Evolutionary conservation across 331 rosid genomes (phyloP), one percentile per base, ranked within the genome.

Genomic region (Acacia pycnantha): DNA sequence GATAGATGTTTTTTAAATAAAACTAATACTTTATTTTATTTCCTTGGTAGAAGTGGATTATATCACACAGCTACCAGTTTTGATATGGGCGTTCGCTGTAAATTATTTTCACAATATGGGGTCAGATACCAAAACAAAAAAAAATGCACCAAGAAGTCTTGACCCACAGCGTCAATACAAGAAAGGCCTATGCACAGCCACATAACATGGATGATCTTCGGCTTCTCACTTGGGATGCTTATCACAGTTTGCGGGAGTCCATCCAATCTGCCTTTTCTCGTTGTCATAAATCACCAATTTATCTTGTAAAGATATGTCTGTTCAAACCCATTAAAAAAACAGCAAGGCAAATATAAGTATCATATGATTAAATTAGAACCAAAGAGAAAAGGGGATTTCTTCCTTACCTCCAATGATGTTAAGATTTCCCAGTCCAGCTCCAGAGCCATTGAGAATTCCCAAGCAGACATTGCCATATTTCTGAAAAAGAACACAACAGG

Each of bases 201-300:
- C 27, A 12, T 53, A 33, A 78, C 58, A 22, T 21, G 41, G 82
- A 77, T 19, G 82, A 78, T n/a, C 77, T 59, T 82, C 73, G 81
- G 41, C 16, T 79, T 61, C 79, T 65, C 46, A 71, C 81, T 85
- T 83, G 29, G 88, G 83, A 81, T 15, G 76, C 73, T 79, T 79
- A 26, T 75, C 78, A 59, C 97, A 93, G n/a, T 87, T 82, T 40
- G 78, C 80, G 43, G 90, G 19, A 33, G 26, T 77, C 97, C 97
- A 93, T 78, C 96, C 96, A 85, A 90, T 87, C 73, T 75, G 90
- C 54, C 43, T 81, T 31, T 85, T 88, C 80, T 93, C 97, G 16
- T 91, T 91, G 84, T 93, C 94, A 78, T 93, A 93, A 72, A 91
- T 82, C 76, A 91, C 88, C 74, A 91, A 8, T 74, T 91, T 88